phyloP scores from a whole-genome alignment of 2,329 filamentous ascomycete genomes.

The Sclerotiophoma versabilis region DNA sequence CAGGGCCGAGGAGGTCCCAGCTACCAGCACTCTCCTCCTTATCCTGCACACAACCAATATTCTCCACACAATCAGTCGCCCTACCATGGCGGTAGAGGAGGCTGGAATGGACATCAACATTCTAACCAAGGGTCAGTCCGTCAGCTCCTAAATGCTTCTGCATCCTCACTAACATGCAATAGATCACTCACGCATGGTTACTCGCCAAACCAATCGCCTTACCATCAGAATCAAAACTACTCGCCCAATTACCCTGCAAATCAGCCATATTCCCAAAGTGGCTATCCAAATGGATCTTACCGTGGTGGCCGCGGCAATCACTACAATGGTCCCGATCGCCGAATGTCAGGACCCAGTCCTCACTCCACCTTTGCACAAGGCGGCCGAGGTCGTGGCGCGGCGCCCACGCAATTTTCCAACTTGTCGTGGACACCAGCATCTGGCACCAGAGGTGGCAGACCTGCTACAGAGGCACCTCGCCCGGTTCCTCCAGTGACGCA shows the following conservation, averaged over 20 bases:
- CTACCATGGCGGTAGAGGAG: conserved; percentile 62
- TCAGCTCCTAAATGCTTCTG: background rate
- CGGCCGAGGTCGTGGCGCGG: conserved; percentile 62
- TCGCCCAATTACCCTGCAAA: conserved; percentile 59
- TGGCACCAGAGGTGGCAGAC: conserved; percentile 61
- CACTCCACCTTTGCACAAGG: conserved; percentile 50
- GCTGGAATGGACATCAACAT: conserved; percentile 58
- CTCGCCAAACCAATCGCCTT: conserved; percentile 63
- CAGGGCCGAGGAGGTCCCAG: conserved; percentile 51
- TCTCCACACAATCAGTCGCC: conserved; percentile 70
- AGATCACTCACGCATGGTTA: conserved; percentile 63
- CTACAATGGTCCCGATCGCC: conserved; percentile 56
- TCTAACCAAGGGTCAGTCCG: conserved; percentile 59
- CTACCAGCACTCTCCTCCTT: conserved; percentile 67
- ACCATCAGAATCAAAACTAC: conserved; percentile 50
- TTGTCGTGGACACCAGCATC: conserved; percentile 73
- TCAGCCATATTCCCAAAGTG: conserved; percentile 63
- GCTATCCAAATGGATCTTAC: conserved; percentile 56
- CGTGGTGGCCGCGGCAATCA: conserved; percentile 67
- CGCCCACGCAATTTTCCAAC: conserved; percentile 65
- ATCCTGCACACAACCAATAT: conserved; percentile 63
- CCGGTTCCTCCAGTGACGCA: conserved; percentile 27
- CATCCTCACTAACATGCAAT: conserved; percentile 33
- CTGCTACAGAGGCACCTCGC: conserved; percentile 48
- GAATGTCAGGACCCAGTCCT: conserved; percentile 54